phyloP scores from a whole-genome alignment of 2,329 filamentous ascomycete genomes.

The Penicillium sp. region DNA sequence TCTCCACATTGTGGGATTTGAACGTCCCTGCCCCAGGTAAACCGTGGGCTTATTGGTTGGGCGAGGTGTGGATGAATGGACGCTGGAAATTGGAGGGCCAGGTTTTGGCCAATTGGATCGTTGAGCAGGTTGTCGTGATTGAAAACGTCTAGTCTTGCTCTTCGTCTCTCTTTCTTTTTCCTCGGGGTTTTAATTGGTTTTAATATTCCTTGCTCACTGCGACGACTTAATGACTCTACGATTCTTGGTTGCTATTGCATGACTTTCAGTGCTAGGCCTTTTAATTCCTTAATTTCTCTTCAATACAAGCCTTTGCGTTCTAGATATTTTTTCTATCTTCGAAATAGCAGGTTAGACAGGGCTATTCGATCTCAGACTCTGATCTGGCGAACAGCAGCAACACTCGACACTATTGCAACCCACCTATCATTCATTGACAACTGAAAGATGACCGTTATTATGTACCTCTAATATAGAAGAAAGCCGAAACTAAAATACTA shows the following conservation, averaged over 20 bases:
- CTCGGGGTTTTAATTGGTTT: not conserved
- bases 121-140: conserved; percentile 39
- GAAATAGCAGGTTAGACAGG: no score
- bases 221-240: conserved; percentile 23
- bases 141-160: conserved; percentile 23
- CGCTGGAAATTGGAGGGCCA: conserved; percentile 42
- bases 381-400: no score
- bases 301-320: not conserved
- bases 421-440: no score
- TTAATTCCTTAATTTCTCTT: not conserved
- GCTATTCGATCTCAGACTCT: no score
- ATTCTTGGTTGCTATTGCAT: conserved; percentile 8
- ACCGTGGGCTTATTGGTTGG: conserved; percentile 32
- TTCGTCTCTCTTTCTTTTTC: not conserved
- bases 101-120: conserved; percentile 36
- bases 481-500: not conserved
- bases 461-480: not conserved
- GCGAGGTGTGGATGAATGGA: conserved; percentile 38
- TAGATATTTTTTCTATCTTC: not conserved
- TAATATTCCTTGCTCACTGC: not conserved
- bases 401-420: no score
- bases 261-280: not conserved
- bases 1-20: conserved; percentile 24
- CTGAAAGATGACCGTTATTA: no score
- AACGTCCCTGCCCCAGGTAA: conserved; percentile 18